phyloP scores from a whole-genome alignment of 2,329 filamentous ascomycete species.

The Amauroascus niger region DNA sequence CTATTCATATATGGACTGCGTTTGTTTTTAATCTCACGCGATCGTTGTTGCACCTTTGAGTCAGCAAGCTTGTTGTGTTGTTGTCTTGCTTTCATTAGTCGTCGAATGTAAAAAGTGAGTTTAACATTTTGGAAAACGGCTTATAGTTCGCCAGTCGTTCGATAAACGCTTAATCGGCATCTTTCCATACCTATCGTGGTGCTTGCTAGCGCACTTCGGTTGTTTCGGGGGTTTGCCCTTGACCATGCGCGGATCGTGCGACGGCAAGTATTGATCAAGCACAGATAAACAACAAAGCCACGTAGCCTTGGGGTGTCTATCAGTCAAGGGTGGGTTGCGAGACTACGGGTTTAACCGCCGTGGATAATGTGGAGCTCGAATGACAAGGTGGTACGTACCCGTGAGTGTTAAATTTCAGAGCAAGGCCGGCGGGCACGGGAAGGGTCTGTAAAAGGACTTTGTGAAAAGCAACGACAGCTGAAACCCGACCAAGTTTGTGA shows the following conservation, averaged over 20 bases:
- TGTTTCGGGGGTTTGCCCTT: background rate
- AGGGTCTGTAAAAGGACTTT: no score
- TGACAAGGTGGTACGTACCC: background rate
- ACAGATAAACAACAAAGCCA: background rate
- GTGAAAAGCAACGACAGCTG: no score
- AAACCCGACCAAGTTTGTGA: no score
- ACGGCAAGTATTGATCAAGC: background rate
- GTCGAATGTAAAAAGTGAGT: background rate
- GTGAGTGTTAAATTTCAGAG: no score
- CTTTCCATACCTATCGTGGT: no score
- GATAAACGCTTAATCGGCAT: no score
- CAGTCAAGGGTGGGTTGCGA: background rate
- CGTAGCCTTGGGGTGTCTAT: background rate
- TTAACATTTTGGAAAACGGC: background rate
- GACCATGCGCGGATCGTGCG: background rate
- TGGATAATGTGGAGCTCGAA: background rate
- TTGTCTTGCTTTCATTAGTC: background rate
- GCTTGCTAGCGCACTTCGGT: no score
- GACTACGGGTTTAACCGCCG: slow-evolving; percentile 2
- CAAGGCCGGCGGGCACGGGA: no score
- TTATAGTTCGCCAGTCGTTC: no score
- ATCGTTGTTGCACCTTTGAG: background rate
- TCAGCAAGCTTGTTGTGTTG: background rate
- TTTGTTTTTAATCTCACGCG: background rate
- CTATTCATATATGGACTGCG: background rate